phyloP scores from a whole-genome alignment of 2,329 filamentous ascomycete genomes.

The Monosporascus cannonballus region DNA sequence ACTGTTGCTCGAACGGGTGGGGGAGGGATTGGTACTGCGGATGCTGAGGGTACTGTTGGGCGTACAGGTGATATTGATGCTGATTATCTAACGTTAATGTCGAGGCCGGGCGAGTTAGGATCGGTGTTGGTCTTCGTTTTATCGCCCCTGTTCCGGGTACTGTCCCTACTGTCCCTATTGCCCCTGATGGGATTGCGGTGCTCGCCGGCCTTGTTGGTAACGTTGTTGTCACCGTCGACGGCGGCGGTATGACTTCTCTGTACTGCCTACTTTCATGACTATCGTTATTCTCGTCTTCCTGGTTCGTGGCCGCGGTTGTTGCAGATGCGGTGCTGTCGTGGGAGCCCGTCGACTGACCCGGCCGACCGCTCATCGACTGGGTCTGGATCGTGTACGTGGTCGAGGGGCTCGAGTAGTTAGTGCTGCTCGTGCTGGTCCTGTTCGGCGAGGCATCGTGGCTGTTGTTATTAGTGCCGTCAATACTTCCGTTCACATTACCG shows the following conservation, averaged over 20 bases:
- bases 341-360: background rate
- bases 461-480: slow-evolving; percentile 13
- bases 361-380: background rate
- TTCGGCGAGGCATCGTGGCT: background rate
- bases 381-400: background rate
- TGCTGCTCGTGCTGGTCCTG: background rate
- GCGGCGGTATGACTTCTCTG: background rate
- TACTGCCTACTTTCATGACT: no score
- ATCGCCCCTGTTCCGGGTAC: background rate
- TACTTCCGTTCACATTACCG: slow-evolving; percentile 1
- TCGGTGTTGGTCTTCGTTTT: background rate
- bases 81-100: background rate
- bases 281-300: no score
- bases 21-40: no score
- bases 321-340: no score
- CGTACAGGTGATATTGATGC: background rate
- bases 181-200: background rate
- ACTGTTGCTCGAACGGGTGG: no score
- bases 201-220: background rate
- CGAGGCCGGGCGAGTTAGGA: background rate
- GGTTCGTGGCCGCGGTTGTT: no score
- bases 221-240: background rate
- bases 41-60: background rate
- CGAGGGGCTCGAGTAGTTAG: background rate
- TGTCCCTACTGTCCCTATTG: background rate